These are phyloP conservation scores for Ramaria sp. DNA, from an alignment of 768 basidiomycete species.

Conservation along the genomic window DNA sequence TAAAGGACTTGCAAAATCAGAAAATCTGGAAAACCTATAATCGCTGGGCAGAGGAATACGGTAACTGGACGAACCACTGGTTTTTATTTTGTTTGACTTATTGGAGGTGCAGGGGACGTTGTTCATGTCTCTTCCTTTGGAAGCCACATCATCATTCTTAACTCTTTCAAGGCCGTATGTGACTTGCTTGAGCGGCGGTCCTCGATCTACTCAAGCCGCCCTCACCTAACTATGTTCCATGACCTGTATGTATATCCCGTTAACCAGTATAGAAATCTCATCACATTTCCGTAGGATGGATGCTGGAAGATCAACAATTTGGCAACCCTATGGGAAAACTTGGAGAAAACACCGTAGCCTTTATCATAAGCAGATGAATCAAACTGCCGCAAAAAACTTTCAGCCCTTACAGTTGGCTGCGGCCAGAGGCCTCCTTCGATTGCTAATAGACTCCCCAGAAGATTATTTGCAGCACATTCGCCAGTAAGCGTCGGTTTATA, in stretches of 20 bases:
- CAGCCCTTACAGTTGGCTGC: constrained; percentile 23
- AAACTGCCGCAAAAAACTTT: constrained; percentile 17
- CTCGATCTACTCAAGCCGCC: constrained; percentile 37
- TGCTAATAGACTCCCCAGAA: constrained; percentile 26
- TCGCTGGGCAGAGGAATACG: constrained; percentile 22
- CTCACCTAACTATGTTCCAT: constrained; percentile 38
- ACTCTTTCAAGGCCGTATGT: constrained; percentile 29
- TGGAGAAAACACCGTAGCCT: constrained; percentile 29
- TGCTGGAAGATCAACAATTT: constrained; percentile 27
- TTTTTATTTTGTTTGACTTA: too few relatives aligned
- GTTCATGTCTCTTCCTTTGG: constrained; percentile 24
- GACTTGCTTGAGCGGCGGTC: constrained; percentile 39
- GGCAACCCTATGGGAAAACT: constrained; percentile 27
- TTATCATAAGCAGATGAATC: constrained; percentile 30
- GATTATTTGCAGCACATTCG: constrained; percentile 28
- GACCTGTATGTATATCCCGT: constrained; percentile 16
- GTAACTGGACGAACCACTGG: neutral
- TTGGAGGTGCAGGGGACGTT: constrained; percentile 12
- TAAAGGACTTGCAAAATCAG: constrained; percentile 20
- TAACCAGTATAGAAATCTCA: too few relatives aligned
- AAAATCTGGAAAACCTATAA: constrained; percentile 24
- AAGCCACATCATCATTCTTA: constrained; percentile 37
- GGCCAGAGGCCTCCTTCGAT: constrained; percentile 27
- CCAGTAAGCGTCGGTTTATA: neutral
- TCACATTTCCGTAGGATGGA: constrained; percentile 26